A percentile compares a stretch with the other conserved stretches of the same genome.
Evolutionary conservation across 179 eudicot species (phyloP).

Genomic region (Vitellaria paradoxa): DNA sequence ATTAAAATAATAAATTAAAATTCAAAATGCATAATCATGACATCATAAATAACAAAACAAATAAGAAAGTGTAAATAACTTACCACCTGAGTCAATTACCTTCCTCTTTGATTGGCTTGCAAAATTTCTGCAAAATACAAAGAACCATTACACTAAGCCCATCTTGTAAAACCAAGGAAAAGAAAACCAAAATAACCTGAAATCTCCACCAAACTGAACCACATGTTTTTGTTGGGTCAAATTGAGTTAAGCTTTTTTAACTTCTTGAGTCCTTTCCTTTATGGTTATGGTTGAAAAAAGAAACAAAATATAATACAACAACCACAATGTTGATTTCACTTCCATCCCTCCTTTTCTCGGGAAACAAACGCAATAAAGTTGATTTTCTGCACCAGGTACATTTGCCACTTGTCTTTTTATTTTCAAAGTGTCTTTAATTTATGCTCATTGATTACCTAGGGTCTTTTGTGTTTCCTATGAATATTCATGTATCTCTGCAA

Average conservation of each 20-base stretch:
- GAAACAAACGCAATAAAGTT: not conserved
- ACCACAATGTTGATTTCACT: not conserved
- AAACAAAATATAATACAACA: not conserved
- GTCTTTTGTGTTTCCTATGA: too few species aligned
- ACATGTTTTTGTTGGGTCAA: not conserved
- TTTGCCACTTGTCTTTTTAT: too few species aligned
- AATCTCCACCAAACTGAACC: slow-evolving; percentile 1
- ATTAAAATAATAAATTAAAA: too few species aligned
- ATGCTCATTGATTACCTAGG: too few species aligned
- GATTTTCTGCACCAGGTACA: too few species aligned
- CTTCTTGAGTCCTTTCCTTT: too few species aligned
- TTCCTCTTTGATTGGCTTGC: slow-evolving; percentile 26
- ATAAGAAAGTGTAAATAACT: slow-evolving; percentile 1
- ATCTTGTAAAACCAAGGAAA: not conserved
- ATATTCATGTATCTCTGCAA: too few species aligned
- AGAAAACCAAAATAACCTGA: not conserved
- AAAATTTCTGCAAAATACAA: slow-evolving; percentile 39
- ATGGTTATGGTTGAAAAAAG: too few species aligned
- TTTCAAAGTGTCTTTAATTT: too few species aligned
- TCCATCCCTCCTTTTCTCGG: not conserved
- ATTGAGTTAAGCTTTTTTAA: not conserved
- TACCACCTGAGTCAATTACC: slow-evolving; percentile 30
- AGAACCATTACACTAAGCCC: slow-evolving; percentile 3
- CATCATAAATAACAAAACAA: too few species aligned
- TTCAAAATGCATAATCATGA: too few species aligned